A percentile compares a stretch with the other conserved stretches of the same genome.
Evolutionary conservation across 2,329 filamentous ascomycete genomes (phyloP).

Genomic region (Sclerotinia subarctica): DNA sequence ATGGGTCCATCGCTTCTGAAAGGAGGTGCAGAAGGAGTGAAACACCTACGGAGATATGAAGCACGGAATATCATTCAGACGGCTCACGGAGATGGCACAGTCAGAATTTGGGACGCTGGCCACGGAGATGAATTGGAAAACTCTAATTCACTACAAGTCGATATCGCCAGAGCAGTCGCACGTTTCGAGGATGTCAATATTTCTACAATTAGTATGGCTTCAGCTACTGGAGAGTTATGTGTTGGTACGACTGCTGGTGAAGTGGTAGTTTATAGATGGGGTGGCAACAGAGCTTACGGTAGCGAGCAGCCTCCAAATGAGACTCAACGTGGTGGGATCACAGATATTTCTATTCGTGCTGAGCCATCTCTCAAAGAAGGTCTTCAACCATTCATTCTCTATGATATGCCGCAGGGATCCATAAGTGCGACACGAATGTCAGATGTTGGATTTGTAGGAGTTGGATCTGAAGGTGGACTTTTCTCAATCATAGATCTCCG

Average conservation of each 20-base stretch:
- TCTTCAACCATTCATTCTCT: slow-evolving; percentile 72
- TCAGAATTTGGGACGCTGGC: slow-evolving; percentile 91
- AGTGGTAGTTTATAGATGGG: slow-evolving; percentile 83
- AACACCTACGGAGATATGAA: slow-evolving; percentile 73
- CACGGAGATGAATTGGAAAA: slow-evolving; percentile 95
- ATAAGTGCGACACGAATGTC: slow-evolving; percentile 78
- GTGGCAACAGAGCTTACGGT: slow-evolving; percentile 70
- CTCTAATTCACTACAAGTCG: slow-evolving; percentile 73
- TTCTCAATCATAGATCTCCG: slow-evolving; percentile 83
- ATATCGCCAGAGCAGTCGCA: slow-evolving; percentile 77
- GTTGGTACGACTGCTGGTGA: slow-evolving; percentile 82
- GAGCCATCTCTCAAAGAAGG: slow-evolving; percentile 76
- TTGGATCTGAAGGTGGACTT: slow-evolving; percentile 78
- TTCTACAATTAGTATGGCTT: slow-evolving; percentile 73
- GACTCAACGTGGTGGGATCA: slow-evolving; percentile 65
- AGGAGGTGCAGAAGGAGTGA: slow-evolving; percentile 71
- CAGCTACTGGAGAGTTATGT: slow-evolving; percentile 79
- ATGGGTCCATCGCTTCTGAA: slow-evolving; percentile 74
- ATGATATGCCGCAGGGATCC: slow-evolving; percentile 79
- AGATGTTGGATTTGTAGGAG: slow-evolving; percentile 89
- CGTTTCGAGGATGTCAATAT: slow-evolving; percentile 76
- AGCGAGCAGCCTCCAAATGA: slow-evolving; percentile 53
- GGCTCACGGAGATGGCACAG: slow-evolving; percentile 83
- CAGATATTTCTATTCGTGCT: slow-evolving; percentile 68
- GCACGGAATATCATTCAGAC: slow-evolving; percentile 80